phyloP scores from a whole-genome alignment of 2,329 filamentous ascomycete species.

The Venturia oleaginea region DNA sequence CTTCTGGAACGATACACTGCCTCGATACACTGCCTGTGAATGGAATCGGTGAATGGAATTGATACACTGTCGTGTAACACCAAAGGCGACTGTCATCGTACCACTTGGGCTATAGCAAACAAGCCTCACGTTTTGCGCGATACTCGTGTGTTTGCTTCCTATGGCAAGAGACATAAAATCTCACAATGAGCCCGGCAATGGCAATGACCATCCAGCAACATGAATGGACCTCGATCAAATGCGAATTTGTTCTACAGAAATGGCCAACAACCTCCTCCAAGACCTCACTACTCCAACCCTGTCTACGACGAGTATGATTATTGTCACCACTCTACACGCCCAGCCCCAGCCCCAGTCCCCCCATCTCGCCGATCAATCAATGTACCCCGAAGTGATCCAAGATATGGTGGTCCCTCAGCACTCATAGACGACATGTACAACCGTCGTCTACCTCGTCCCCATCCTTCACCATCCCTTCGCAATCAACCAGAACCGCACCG shows the following conservation, averaged over 20 bases:
- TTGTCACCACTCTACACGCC: neutral
- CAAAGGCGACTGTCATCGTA: too few relatives aligned
- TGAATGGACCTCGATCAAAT: neutral
- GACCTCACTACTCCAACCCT: neutral
- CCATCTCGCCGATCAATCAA: neutral
- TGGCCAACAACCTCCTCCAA: neutral
- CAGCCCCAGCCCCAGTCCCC: neutral
- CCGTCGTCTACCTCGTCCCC: neutral
- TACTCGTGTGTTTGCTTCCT: neutral
- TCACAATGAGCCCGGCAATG: neutral
- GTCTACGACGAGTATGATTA: neutral
- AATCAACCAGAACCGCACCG: slow-evolving; percentile 1
- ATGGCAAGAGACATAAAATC: neutral
- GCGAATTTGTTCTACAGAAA: neutral
- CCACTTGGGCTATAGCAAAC: neutral
- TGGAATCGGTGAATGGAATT: too few relatives aligned
- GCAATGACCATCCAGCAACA: neutral
- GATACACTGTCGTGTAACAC: neutral
- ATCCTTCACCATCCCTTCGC: neutral
- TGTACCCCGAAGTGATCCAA: neutral
- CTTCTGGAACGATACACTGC: too few relatives aligned
- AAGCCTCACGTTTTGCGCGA: neutral
- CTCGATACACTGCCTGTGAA: too few relatives aligned
- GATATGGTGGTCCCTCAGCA: slow-evolving; percentile 1
- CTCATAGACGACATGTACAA: neutral